Base-by-base conservation (phyloP, 2,329 filamentous ascomycete genomes). In the Colletotrichum sp. region DNA sequence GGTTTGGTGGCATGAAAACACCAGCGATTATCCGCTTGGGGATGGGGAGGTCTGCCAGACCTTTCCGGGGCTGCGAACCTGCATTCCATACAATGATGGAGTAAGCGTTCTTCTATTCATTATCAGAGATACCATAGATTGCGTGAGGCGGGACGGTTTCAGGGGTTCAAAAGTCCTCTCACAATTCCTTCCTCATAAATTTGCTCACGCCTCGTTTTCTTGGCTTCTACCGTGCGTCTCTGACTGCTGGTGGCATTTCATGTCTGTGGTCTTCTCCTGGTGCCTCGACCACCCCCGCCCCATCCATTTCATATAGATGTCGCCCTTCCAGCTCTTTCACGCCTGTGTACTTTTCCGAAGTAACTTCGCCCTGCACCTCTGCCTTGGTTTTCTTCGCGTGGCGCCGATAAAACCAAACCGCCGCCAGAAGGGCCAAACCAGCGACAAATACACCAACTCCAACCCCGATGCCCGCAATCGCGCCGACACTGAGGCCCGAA, bases 51-150 rank as follows among this genome's bases (percentile, higher is more conserved):
- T 44, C 36, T 30, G 69, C 57, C 57, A 49, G 30, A 18, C 39
- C 63, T 52, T 21, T 52, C 39, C 55, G 18, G 34, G 39, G 16
- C 32, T 26, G 26, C 34, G 26, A 69, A 39, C 59, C 28, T 49
- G 55, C 60, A 71, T 63, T 72, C 62, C 16, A 72, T 59, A 68
- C 70, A 69, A 24, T 63, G 44, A 34, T 28, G 66, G 73, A 69
- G 26, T 49, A 36, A 76, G 73, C 73, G 73, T 73, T 73, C 18
- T 28, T 71, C 44, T 69, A 34, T 69, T 74, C 39, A 16, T 59
- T 65, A 69, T n/a, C 26, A 52, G 65, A 49, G 73, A 76, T 76
- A 76, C 73, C 70, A 73, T 76, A 76, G 73, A 76, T 44, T 15
- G 34, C 13, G 13, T 64, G 21, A 39, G 34, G 24, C 34, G 34